Conservation (phyloP, 495 filamentous ascomycete species). For the Staphylotrichum tortipilum region DNA sequence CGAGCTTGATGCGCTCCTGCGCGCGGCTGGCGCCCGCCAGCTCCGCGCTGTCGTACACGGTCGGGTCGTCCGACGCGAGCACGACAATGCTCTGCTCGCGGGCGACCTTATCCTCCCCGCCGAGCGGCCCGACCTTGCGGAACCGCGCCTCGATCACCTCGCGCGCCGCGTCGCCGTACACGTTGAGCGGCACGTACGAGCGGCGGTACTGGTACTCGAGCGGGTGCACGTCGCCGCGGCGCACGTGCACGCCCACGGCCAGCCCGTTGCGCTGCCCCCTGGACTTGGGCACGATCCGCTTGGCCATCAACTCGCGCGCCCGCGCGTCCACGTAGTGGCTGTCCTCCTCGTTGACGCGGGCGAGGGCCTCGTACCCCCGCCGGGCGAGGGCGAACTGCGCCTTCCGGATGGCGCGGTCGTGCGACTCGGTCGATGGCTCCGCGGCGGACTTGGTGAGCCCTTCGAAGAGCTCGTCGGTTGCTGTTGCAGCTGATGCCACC, state of each 20-base stretch:
- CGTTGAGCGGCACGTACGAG: slow-evolving; percentile 58
- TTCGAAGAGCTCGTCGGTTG: slow-evolving; percentile 46
- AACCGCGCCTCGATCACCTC: slow-evolving; percentile 33
- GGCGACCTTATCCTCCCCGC: slow-evolving; percentile 23
- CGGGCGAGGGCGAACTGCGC: slow-evolving; percentile 53
- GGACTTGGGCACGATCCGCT: slow-evolving; percentile 34
- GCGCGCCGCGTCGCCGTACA: slow-evolving; percentile 44
- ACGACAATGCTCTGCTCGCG: slow-evolving; percentile 40
- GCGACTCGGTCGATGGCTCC: slow-evolving; percentile 36
- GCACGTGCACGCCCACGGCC: slow-evolving; percentile 58
- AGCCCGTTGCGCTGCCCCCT: slow-evolving; percentile 31
- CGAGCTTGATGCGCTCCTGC: slow-evolving; percentile 58
- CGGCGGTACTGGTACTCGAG: slow-evolving; percentile 56
- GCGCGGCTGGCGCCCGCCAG: slow-evolving; percentile 43
- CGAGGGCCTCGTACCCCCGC: slow-evolving; percentile 56
- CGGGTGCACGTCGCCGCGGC: slow-evolving; percentile 63
- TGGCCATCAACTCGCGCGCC: slow-evolving; percentile 36
- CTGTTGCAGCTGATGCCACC: slow-evolving; percentile 59
- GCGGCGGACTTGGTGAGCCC: slow-evolving; percentile 46
- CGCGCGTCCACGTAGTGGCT: slow-evolving; percentile 45
- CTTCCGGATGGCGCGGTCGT: slow-evolving; percentile 24
- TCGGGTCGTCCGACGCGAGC: slow-evolving; percentile 64
- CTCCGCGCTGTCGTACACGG: slow-evolving; percentile 51
- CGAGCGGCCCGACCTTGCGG: slow-evolving; percentile 26
- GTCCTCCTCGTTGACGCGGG: slow-evolving; percentile 51